Base-by-base conservation (phyloP, 2,329 filamentous ascomycete genomes). In the Colletotrichum tropicale region DNA sequence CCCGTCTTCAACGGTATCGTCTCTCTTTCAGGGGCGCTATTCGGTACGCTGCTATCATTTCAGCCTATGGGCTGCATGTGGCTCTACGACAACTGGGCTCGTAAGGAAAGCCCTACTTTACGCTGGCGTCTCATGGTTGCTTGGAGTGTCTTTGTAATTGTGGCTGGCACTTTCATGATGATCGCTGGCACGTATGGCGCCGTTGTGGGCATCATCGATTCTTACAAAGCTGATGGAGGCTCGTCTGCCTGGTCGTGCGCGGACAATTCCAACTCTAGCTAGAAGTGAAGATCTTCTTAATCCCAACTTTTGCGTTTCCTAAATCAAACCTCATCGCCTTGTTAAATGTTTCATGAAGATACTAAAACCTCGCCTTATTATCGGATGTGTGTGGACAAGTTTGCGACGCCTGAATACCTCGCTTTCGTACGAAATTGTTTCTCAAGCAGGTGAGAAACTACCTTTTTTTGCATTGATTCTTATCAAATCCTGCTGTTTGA, bases 41-140 rank as follows among this genome's bases (percentile, higher is more conserved):
- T 82, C 0, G 81, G 80, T 3, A 82, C 81, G 1, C 28, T 81
- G 8, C 78, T 82, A 68, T 81, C 83, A 81, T 76, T 82, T n/a
- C 78, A 82, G 28, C 79, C 80, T 0, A 80, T 81, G 65, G 81
- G 80, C 0, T 81, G 78, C 26, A 79, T 82, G 76, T 82, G 81
- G 81, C 52, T 82, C 2, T 82, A 70, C 16, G 81, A 82, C 52
- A 80, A 82, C 61, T 82, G 79, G 80, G 32, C 13, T 12, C 80
- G 55, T 56, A 67, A 64, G 4, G 18, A 58, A 21, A 28, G 21
- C 70, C 28, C 43, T n/a, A 21, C 70, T 13, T 2, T 34, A 3
- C 66, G 32, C n/a, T 79, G 78, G 78, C 64, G n/a, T 21, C 38
- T 75, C 8, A 79, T 79, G 78, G 74, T 62, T 2, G 72, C 36